These are phyloP conservation scores for Aspergillus candidus DNA, from an alignment of 2,329 filamentous ascomycete genomes.

Conservation along the genomic window DNA sequence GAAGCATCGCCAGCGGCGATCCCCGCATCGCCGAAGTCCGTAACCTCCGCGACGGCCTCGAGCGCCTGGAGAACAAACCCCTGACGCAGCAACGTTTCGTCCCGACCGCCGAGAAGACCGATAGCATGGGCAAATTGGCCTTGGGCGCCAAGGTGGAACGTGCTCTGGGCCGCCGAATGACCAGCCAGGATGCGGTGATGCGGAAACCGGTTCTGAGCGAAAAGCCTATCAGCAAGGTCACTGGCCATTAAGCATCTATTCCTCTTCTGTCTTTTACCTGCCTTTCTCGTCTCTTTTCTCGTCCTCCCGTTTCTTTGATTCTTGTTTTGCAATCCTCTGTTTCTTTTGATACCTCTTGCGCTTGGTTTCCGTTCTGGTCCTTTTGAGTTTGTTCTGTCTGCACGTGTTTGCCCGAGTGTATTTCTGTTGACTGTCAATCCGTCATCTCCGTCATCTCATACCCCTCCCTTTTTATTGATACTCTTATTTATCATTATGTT, in stretches of 20 bases:
- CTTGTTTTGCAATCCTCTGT: conserved; percentile 6
- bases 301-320: conserved; percentile 7
- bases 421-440: no score
- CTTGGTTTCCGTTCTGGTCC: neutral
- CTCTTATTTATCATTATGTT: neutral
- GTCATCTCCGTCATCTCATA: conserved; percentile 13
- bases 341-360: conserved; percentile 10
- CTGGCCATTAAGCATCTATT: conserved; percentile 11
- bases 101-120: conserved; percentile 71
- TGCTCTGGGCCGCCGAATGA: conserved; percentile 80
- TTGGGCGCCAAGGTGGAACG: conserved; percentile 86
- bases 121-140: conserved; percentile 77
- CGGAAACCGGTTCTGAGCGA: conserved; percentile 55
- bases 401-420: no score
- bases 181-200: conserved; percentile 72
- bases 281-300: conserved; percentile 9
- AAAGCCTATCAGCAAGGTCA: conserved; percentile 27
- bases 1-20: conserved; percentile 38
- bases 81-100: conserved; percentile 75
- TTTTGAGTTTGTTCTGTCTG: neutral
- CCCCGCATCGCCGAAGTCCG: conserved; percentile 59
- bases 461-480: conserved; percentile 7
- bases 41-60: conserved; percentile 71
- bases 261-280: conserved; percentile 5
- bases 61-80: conserved; percentile 85